These are phyloP conservation scores for Blastomyces silverae DNA, from an alignment of 2,329 filamentous ascomycete species.

Conservation along the genomic window DNA sequence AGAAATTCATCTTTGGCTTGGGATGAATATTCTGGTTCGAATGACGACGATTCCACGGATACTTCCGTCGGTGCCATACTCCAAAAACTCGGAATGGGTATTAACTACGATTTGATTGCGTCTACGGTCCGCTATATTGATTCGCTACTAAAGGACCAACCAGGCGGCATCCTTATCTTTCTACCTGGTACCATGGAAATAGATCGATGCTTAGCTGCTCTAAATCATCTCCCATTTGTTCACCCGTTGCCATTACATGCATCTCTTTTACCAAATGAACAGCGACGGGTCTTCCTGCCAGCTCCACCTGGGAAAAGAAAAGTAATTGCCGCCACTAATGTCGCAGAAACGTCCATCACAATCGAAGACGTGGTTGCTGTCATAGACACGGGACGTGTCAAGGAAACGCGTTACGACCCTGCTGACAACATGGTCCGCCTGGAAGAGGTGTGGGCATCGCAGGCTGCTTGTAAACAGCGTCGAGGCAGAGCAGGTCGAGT, in stretches of 20 bases:
- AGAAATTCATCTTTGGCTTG: slow-evolving; percentile 29
- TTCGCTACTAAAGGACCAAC: slow-evolving; percentile 60
- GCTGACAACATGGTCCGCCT: slow-evolving; percentile 90
- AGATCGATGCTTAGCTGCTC: slow-evolving; percentile 64
- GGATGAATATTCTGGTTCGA: slow-evolving; percentile 34
- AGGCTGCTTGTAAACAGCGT: slow-evolving; percentile 88
- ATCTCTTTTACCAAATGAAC: slow-evolving; percentile 79
- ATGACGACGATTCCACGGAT: slow-evolving; percentile 41
- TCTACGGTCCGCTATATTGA: slow-evolving; percentile 78
- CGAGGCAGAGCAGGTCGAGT: slow-evolving; percentile 91
- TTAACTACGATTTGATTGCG: slow-evolving; percentile 84
- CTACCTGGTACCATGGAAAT: slow-evolving; percentile 90
- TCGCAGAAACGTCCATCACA: slow-evolving; percentile 96
- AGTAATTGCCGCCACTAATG: slow-evolving; percentile 90
- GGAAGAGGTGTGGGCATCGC: slow-evolving; percentile 90
- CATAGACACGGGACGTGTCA: slow-evolving; percentile 90
- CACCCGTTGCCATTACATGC: slow-evolving; percentile 86
- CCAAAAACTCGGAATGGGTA: slow-evolving; percentile 67
- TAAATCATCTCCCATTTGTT: slow-evolving; percentile 59
- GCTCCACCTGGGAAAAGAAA: slow-evolving; percentile 78
- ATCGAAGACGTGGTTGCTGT: slow-evolving; percentile 97
- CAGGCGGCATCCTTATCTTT: slow-evolving; percentile 92
- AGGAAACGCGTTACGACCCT: slow-evolving; percentile 91
- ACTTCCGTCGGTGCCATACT: slow-evolving; percentile 58
- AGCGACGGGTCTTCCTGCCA: slow-evolving; percentile 74